Evolutionary conservation across 306 rosid species (phyloP).

Genomic region (Vigna reflexopilosa): DNA sequence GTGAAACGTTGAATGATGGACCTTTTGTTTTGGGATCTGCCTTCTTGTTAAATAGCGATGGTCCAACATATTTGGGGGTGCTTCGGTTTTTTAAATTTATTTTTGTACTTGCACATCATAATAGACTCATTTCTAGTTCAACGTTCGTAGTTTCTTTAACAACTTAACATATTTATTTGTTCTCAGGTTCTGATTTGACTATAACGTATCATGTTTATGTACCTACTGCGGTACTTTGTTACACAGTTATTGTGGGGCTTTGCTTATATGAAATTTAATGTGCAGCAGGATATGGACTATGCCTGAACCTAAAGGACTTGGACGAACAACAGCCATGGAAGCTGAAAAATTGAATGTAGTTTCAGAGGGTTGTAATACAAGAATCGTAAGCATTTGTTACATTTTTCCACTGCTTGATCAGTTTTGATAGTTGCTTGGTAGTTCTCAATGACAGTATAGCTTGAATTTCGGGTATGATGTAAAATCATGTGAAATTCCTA

Average conservation of each 20-base stretch:
- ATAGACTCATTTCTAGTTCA: neutral
- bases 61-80: conserved; percentile 38
- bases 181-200: conserved; percentile 31
- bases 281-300: conserved; percentile 82
- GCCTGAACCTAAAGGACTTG: conserved; percentile 72
- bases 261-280: conserved; percentile 37
- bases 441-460: neutral
- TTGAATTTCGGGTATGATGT: conserved; percentile 4
- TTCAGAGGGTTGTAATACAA: conserved; percentile 82
- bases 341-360: conserved; percentile 76
- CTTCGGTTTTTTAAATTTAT: conserved; percentile 30
- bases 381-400: conserved; percentile 62
- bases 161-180: conserved; percentile 32
- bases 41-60: conserved; percentile 32
- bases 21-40: conserved; percentile 40
- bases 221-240: neutral
- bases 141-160: conserved; percentile 12
- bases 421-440: neutral
- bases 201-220: neutral
- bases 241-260: neutral
- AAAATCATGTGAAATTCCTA: conserved; percentile 28
- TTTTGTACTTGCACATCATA: conserved; percentile 30
- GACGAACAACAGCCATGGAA: conserved; percentile 67
- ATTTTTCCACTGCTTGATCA: neutral
- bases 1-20: conserved; percentile 39